A percentile compares a stretch with the other conserved stretches of the same genome.
These are phyloP conservation scores for Vachellia collinsii DNA, from an alignment of 306 rosid genomes.

Conservation along the genomic window DNA sequence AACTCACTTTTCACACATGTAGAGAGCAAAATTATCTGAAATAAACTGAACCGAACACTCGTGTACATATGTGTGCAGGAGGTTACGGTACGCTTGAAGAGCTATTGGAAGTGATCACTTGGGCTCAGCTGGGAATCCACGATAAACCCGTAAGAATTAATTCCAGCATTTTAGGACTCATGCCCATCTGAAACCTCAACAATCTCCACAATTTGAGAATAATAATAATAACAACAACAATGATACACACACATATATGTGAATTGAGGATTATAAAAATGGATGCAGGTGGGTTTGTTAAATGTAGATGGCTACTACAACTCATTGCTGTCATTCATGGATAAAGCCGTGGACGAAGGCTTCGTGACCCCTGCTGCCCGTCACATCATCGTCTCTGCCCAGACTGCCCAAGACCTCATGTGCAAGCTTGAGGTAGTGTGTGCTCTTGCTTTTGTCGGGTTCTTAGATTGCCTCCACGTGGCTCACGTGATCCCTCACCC, in stretches of 20 bases:
- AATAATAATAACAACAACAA: too few relatives aligned
- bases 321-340: conserved; percentile 84
- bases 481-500: neutral
- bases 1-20: too few relatives aligned
- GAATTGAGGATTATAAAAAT: neutral
- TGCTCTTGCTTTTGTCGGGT: neutral
- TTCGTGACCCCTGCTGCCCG: conserved; percentile 95
- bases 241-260: too few relatives aligned
- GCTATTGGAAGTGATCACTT: conserved; percentile 72
- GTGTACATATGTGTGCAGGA: conserved; percentile 38
- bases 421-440: conserved; percentile 81
- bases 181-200: neutral
- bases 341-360: conserved; percentile 96
- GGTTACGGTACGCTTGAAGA: conserved; percentile 83
- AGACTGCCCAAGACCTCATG: conserved; percentile 89
- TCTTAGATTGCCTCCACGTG: neutral
- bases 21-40: too few relatives aligned
- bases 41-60: too few relatives aligned
- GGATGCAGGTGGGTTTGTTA: conserved; percentile 82
- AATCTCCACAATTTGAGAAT: too few relatives aligned
- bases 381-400: conserved; percentile 96
- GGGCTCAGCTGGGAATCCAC: conserved; percentile 85
- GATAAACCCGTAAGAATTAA: conserved; percentile 61
- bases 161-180: neutral
- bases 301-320: conserved; percentile 97